Percentiles rank a stretch among this genome's conserved stretches.
phyloP scores from a whole-genome alignment of 345 rosid species.

The Rubroshorea leprosula region DNA sequence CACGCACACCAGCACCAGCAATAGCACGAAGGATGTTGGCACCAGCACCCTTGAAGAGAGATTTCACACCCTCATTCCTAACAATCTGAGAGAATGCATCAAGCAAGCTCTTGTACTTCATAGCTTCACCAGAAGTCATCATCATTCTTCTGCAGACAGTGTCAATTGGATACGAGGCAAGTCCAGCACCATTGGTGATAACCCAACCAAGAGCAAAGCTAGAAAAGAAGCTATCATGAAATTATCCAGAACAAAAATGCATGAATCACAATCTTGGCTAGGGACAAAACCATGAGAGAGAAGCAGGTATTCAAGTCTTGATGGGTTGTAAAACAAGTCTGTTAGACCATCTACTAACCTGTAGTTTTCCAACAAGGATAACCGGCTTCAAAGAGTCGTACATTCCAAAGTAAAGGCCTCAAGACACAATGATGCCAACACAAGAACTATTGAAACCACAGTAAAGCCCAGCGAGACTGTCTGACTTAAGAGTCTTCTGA shows the following conservation, averaged over 20 bases:
- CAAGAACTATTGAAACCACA: slow-evolving; percentile 40
- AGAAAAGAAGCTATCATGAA: slow-evolving; percentile 46
- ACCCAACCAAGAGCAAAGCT: slow-evolving; percentile 47
- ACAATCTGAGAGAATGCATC: slow-evolving; percentile 34
- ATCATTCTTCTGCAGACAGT: slow-evolving; percentile 46
- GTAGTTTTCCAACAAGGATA: slow-evolving; percentile 24
- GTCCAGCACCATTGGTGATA: slow-evolving; percentile 43
- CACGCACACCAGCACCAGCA: slow-evolving; percentile 50
- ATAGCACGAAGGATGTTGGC: slow-evolving; percentile 45
- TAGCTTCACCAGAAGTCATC: slow-evolving; percentile 56
- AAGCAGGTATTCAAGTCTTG: background rate
- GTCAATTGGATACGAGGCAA: slow-evolving; percentile 42
- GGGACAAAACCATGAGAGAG: background rate
- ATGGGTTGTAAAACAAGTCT: no score
- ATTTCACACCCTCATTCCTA: slow-evolving; percentile 36
- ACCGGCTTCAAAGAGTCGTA: slow-evolving; percentile 47
- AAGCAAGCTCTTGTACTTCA: slow-evolving; percentile 37
- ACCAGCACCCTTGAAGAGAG: slow-evolving; percentile 49
- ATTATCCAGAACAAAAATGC: background rate
- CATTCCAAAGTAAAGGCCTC: slow-evolving; percentile 45
- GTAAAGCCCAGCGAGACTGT: slow-evolving; percentile 41
- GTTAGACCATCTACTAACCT: no score
- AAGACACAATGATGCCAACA: slow-evolving; percentile 37
- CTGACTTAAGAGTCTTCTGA: slow-evolving; percentile 30
- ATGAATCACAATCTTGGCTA: background rate